Evolutionary conservation across 2,329 filamentous ascomycete species (phyloP).

Genomic region (Didymella segeticola): DNA sequence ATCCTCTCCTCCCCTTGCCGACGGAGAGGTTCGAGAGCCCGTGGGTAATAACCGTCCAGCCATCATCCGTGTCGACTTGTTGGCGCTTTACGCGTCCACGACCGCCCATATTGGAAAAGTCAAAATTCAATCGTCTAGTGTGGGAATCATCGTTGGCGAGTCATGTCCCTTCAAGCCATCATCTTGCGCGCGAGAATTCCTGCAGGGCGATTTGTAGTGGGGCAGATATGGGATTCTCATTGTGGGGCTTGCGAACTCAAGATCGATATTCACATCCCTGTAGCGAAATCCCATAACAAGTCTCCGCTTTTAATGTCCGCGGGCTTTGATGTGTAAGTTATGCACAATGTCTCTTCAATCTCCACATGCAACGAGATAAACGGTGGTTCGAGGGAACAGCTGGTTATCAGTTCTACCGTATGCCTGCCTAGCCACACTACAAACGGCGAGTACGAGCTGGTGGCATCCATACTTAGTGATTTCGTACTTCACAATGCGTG

Average conservation of each 20-base stretch:
- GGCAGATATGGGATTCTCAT: constrained; percentile 1
- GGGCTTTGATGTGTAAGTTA: background rate
- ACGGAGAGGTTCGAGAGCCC: constrained; percentile 21
- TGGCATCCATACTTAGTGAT: background rate
- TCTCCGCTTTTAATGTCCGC: background rate
- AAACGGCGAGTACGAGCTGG: background rate
- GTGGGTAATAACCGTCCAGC: constrained; percentile 49
- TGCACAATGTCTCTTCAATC: constrained; percentile 3
- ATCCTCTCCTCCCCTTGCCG: constrained; percentile 13
- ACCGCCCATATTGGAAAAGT: constrained; percentile 9
- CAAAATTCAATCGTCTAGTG: background rate
- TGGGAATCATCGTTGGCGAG: constrained; percentile 1
- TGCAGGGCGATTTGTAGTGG: constrained; percentile 5
- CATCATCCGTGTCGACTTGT: constrained; percentile 39
- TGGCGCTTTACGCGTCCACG: constrained; percentile 39
- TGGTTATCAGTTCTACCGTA: background rate
- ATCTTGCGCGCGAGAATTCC: background rate
- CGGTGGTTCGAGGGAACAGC: background rate
- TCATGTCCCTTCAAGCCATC: background rate
- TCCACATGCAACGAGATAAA: background rate
- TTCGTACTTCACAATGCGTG: background rate
- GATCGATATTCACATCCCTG: background rate
- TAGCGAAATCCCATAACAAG: background rate
- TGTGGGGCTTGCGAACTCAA: background rate
- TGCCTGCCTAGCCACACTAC: background rate